A percentile compares a stretch with the other conserved stretches of the same genome.
Evolutionary conservation across 768 basidiomycete genomes (phyloP).

Genomic region (Tulasnella sp.): DNA sequence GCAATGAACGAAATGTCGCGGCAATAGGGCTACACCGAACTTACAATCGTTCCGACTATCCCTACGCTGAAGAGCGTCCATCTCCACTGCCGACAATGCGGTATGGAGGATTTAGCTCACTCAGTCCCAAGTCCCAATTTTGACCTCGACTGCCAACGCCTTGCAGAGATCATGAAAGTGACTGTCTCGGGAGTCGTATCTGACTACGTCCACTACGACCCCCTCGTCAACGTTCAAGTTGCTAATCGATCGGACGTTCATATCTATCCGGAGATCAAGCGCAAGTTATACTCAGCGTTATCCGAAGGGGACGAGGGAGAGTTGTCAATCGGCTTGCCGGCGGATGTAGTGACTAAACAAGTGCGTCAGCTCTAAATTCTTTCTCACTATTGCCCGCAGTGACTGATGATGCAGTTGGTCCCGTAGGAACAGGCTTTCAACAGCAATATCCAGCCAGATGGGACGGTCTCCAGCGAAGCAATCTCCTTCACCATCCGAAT

Average conservation of each 20-base stretch:
- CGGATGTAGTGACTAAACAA: conserved; percentile 53
- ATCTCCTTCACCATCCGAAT: conserved; percentile 48
- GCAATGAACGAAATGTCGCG: not conserved
- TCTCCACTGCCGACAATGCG: conserved; percentile 80
- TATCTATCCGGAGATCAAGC: conserved; percentile 84
- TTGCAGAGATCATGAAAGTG: conserved; percentile 57
- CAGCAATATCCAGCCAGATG: conserved; percentile 47
- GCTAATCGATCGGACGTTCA: conserved; percentile 68
- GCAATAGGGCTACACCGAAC: conserved; percentile 79
- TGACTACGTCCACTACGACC: conserved; percentile 70
- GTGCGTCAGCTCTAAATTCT: conserved; percentile 29
- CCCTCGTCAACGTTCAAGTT: conserved; percentile 52
- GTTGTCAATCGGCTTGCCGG: conserved; percentile 76
- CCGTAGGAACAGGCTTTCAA: conserved; percentile 50
- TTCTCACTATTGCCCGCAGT: not conserved
- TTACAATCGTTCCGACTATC: conserved; percentile 74
- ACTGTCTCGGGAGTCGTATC: conserved; percentile 60
- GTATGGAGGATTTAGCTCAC: conserved; percentile 30
- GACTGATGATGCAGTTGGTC: not conserved
- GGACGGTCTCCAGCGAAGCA: conserved; percentile 23
- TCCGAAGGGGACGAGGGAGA: conserved; percentile 93
- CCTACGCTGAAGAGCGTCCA: conserved; percentile 72
- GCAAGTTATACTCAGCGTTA: conserved; percentile 80
- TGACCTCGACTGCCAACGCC: conserved; percentile 19
- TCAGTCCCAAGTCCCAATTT: conserved; percentile 17